Percentiles rank a stretch among this genome's conserved stretches.
These are phyloP conservation scores for Nothomitra cinnamomea DNA, from an alignment of 2,329 filamentous ascomycete species.

Conservation along the genomic window DNA sequence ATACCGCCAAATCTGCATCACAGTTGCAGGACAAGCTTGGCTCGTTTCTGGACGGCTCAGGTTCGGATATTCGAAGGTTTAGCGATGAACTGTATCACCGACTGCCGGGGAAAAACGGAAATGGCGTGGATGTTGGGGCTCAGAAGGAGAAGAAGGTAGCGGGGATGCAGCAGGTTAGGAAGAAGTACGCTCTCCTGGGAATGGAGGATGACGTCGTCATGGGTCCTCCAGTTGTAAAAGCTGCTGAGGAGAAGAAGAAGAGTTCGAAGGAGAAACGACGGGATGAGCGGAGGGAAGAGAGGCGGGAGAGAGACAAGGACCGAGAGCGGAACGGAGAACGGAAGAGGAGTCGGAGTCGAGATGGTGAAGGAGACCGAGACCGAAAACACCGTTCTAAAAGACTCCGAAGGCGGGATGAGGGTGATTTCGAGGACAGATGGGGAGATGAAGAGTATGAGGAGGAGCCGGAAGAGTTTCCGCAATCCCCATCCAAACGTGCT, in stretches of 20 bases:
- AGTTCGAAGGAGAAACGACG: not conserved
- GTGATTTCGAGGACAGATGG: slow-evolving; percentile 62
- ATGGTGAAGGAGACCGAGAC: slow-evolving; percentile 21
- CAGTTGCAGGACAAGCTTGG: slow-evolving; percentile 33
- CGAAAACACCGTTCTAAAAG: slow-evolving; percentile 31
- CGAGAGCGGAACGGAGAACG: slow-evolving; percentile 14
- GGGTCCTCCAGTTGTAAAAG: slow-evolving; percentile 13
- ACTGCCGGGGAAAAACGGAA: slow-evolving; percentile 15
- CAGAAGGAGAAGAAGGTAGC: slow-evolving; percentile 13
- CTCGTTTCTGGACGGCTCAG: slow-evolving; percentile 32
- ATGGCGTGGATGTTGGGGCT: slow-evolving; percentile 12
- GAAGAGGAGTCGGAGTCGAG: slow-evolving; percentile 23
- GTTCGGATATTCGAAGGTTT: slow-evolving; percentile 29
- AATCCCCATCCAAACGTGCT: slow-evolving; percentile 54
- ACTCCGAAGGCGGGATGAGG: slow-evolving; percentile 30
- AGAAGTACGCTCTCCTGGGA: slow-evolving; percentile 35
- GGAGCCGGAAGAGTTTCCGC: slow-evolving; percentile 41
- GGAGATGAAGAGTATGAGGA: slow-evolving; percentile 52
- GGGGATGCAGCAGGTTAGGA: slow-evolving; percentile 21
- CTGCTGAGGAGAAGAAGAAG: slow-evolving; percentile 11
- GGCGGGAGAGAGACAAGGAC: not conserved
- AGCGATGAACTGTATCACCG: slow-evolving; percentile 28
- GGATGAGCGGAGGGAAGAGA: slow-evolving; percentile 10
- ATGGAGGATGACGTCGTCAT: slow-evolving; percentile 29
- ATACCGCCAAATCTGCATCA: slow-evolving; percentile 29